Conservation (phyloP, 768 basidiomycete genomes). For the Pisolithus sp. region DNA sequence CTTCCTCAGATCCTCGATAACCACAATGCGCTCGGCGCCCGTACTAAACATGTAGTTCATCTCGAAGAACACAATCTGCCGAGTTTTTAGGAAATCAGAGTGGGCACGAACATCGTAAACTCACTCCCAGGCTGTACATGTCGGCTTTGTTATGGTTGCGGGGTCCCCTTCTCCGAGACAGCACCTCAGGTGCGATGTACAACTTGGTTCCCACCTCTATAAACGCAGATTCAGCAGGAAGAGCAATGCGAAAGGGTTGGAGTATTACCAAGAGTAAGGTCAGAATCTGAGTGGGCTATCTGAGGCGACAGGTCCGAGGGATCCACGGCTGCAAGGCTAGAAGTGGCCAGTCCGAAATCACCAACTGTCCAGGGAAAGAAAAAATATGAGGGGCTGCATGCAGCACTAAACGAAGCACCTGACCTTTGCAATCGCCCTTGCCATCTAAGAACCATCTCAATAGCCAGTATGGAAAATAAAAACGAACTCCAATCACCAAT, state of each 20-base stretch:
- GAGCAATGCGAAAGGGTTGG: not conserved
- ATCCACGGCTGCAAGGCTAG: constrained; percentile 72
- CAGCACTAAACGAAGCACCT: not conserved
- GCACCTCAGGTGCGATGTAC: constrained; percentile 92
- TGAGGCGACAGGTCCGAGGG: constrained; percentile 57
- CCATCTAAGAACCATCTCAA: constrained; percentile 42
- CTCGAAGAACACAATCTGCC: constrained; percentile 92
- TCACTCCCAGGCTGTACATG: constrained; percentile 88
- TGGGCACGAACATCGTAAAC: constrained; percentile 18
- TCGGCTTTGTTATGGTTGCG: constrained; percentile 85
- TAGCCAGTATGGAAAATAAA: not conserved
- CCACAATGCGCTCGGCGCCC: constrained; percentile 74
- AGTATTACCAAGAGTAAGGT: constrained; percentile 66
- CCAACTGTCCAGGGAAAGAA: constrained; percentile 48
- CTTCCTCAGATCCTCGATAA: constrained; percentile 72
- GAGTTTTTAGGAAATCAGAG: not conserved
- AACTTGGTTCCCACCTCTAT: constrained; percentile 84
- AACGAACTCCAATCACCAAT: constrained; percentile 53
- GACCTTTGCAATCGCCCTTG: constrained; percentile 79
- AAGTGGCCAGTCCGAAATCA: constrained; percentile 89
- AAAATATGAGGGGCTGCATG: not conserved
- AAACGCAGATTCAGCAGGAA: not conserved
- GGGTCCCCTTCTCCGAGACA: constrained; percentile 53
- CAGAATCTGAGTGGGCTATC: constrained; percentile 42
- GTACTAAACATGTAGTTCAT: constrained; percentile 88